Evolutionary conservation across 805 yeast genomes (phyloP).

Genomic region (Ogataea naganishii): DNA sequence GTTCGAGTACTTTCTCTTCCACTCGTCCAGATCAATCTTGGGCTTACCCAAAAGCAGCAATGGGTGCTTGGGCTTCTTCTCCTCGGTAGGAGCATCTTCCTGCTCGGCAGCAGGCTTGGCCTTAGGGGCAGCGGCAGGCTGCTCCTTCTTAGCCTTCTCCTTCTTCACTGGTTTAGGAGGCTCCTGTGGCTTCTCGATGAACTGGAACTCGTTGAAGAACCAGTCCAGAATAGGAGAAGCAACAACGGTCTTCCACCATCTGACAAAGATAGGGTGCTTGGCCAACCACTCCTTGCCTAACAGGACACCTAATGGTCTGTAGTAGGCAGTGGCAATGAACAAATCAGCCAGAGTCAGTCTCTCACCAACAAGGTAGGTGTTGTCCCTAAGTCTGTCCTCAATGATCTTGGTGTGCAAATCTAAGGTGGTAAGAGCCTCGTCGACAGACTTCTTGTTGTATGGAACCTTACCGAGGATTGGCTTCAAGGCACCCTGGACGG

Average conservation of each 20-base stretch:
- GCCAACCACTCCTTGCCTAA: conserved; percentile 36
- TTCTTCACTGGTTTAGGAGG: conserved; percentile 57
- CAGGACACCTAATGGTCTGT: conserved; percentile 29
- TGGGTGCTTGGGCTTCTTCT: conserved; percentile 87
- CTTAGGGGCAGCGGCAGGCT: conserved; percentile 24
- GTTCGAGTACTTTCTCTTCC: conserved; percentile 96
- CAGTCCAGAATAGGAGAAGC: conserved; percentile 32
- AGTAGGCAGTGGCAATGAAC: conserved; percentile 23
- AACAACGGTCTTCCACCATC: conserved; percentile 29
- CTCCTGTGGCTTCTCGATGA: conserved; percentile 54
- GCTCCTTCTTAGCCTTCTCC: conserved; percentile 51
- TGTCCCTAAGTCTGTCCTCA: conserved; percentile 41
- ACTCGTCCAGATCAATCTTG: conserved; percentile 69
- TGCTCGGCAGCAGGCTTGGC: conserved; percentile 30
- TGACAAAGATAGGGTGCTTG: conserved; percentile 31
- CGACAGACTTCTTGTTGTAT: conserved; percentile 62
- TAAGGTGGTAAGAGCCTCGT: conserved; percentile 24
- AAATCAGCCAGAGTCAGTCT: conserved; percentile 27
- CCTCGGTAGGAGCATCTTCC: conserved; percentile 35
- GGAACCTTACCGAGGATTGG: conserved; percentile 60
- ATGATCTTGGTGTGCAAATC: conserved; percentile 31
- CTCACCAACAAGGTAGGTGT: conserved; percentile 30
- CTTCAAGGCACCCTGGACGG: conserved; percentile 40
- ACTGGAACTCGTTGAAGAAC: conserved; percentile 37
- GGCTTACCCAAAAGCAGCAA: conserved; percentile 73